phyloP scores from a whole-genome alignment of 1,139 yeast species.

The Arxiozyma bovina region DNA sequence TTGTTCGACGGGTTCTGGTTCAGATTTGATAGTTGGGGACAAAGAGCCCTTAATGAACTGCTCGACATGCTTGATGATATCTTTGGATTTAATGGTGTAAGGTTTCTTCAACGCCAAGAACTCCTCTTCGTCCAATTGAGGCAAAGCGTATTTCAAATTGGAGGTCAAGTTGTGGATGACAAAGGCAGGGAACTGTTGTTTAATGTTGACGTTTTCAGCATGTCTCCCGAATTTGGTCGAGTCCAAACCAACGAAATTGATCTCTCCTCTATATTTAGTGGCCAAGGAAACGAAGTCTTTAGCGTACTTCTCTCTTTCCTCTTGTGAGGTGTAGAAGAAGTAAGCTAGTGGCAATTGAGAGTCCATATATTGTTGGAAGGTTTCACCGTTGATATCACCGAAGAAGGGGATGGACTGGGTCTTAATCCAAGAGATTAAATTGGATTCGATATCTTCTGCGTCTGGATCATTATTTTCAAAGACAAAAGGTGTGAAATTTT shows the following conservation, averaged over 20 bases:
- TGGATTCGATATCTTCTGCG: slow-evolving; percentile 22
- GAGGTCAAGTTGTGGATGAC: slow-evolving; percentile 66
- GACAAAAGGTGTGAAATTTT: slow-evolving; percentile 35
- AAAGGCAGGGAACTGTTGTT: slow-evolving; percentile 81
- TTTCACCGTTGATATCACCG: slow-evolving; percentile 82
- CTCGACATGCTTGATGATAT: slow-evolving; percentile 52
- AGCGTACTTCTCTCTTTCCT: slow-evolving; percentile 52
- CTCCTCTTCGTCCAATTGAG: slow-evolving; percentile 36
- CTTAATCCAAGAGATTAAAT: slow-evolving; percentile 48
- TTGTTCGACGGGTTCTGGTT: slow-evolving; percentile 75
- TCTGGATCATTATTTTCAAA: slow-evolving; percentile 29
- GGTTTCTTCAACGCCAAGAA: slow-evolving; percentile 20
- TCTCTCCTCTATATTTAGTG: slow-evolving; percentile 65
- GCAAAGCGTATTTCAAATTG: slow-evolving; percentile 70
- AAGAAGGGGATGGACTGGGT: slow-evolving; percentile 75
- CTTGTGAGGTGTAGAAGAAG: slow-evolving; percentile 67
- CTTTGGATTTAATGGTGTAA: slow-evolving; percentile 33
- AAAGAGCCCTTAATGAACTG: slow-evolving; percentile 57
- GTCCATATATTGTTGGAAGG: slow-evolving; percentile 67
- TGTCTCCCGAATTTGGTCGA: slow-evolving; percentile 78
- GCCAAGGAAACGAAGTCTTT: slow-evolving; percentile 54
- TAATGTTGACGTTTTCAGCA: slow-evolving; percentile 79
- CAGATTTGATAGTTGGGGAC: slow-evolving; percentile 73
- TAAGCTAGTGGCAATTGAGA: slow-evolving; percentile 75
- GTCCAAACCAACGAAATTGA: slow-evolving; percentile 84